Conservation (phyloP, 2,329 filamentous ascomycete species). For the Lachnellula hyalina region DNA sequence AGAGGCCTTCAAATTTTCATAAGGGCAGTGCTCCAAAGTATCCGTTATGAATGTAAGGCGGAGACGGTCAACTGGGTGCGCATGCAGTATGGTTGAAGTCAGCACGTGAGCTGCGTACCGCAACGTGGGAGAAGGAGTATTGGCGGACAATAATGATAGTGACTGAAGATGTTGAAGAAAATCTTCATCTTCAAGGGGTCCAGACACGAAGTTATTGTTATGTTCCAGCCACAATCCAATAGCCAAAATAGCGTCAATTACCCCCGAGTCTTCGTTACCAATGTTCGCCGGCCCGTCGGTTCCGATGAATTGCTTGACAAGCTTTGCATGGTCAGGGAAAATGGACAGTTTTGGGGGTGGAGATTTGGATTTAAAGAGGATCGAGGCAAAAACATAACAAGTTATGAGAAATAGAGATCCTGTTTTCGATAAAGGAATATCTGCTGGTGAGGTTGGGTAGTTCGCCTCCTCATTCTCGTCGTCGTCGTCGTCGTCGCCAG, state of each 20-base stretch:
- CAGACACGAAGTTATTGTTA: slow-evolving; percentile 38
- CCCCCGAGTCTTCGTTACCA: slow-evolving; percentile 43
- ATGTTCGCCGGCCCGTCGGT: slow-evolving; percentile 44
- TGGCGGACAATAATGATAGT: slow-evolving; percentile 34
- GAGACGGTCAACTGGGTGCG: slow-evolving; percentile 53
- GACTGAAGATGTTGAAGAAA: slow-evolving; percentile 57
- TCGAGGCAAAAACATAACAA: slow-evolving; percentile 58
- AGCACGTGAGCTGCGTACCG: slow-evolving; percentile 34
- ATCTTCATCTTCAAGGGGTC: slow-evolving; percentile 33
- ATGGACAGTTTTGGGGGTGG: slow-evolving; percentile 49
- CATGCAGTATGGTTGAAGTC: slow-evolving; percentile 39
- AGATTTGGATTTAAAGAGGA: slow-evolving; percentile 54
- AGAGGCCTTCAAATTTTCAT: slow-evolving; percentile 55
- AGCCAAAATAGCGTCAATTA: slow-evolving; percentile 54
- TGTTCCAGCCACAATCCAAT: slow-evolving; percentile 56
- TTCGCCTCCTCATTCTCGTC: slow-evolving; percentile 39
- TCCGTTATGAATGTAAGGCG: slow-evolving; percentile 59
- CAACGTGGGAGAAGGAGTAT: slow-evolving; percentile 33
- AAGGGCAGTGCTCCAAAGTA: slow-evolving; percentile 60
- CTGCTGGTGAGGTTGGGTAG: slow-evolving; percentile 41
- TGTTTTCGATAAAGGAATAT: slow-evolving; percentile 53
- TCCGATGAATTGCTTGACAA: slow-evolving; percentile 50
- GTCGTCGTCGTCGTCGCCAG: slow-evolving; percentile 32
- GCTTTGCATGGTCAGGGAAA: slow-evolving; percentile 53
- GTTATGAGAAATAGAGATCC: slow-evolving; percentile 55